Conservation (phyloP, 2,329 filamentous ascomycete genomes). For the Calonectria fujianensis region DNA sequence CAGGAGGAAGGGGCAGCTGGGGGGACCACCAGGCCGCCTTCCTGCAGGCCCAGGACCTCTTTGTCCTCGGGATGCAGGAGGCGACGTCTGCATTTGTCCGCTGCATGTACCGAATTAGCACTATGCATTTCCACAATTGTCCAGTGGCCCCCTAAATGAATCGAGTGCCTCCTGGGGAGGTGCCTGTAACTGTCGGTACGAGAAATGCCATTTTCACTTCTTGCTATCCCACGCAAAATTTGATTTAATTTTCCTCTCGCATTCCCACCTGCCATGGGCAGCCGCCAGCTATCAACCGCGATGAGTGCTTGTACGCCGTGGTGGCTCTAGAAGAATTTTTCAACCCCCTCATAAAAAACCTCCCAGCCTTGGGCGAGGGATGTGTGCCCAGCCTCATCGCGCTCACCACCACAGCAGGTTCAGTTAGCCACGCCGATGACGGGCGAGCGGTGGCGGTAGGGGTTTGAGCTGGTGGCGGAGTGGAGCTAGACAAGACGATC, state of each 20-base stretch:
- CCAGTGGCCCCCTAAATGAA: slow-evolving; percentile 21
- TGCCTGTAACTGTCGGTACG: slow-evolving; percentile 18
- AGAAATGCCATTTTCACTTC: slow-evolving; percentile 1
- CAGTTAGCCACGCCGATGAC: slow-evolving; percentile 42
- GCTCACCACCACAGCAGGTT: slow-evolving; percentile 29
- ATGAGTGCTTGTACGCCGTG: slow-evolving; percentile 9
- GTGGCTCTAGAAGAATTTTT: not conserved
- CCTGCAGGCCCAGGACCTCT: slow-evolving; percentile 6
- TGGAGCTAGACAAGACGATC: slow-evolving; percentile 47
- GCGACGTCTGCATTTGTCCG: slow-evolving; percentile 36
- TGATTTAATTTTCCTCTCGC: not conserved
- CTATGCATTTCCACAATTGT: slow-evolving; percentile 29
- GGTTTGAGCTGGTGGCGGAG: slow-evolving; percentile 42
- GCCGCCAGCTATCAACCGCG: slow-evolving; percentile 15
- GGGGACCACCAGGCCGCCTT: slow-evolving; percentile 20
- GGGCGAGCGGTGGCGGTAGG: slow-evolving; percentile 47
- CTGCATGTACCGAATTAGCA: slow-evolving; percentile 33
- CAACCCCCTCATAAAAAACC: slow-evolving; percentile 1
- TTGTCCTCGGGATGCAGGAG: slow-evolving; percentile 31
- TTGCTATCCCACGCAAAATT: slow-evolving; percentile 5
- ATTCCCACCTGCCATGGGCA: slow-evolving; percentile 1
- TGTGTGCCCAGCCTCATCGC: slow-evolving; percentile 41
- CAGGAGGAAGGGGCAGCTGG: slow-evolving; percentile 39
- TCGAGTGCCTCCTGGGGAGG: slow-evolving; percentile 11
- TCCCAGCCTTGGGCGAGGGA: slow-evolving; percentile 29